phyloP scores from a whole-genome alignment of 2,329 filamentous ascomycete species.

The Rhynchosporium secalis region DNA sequence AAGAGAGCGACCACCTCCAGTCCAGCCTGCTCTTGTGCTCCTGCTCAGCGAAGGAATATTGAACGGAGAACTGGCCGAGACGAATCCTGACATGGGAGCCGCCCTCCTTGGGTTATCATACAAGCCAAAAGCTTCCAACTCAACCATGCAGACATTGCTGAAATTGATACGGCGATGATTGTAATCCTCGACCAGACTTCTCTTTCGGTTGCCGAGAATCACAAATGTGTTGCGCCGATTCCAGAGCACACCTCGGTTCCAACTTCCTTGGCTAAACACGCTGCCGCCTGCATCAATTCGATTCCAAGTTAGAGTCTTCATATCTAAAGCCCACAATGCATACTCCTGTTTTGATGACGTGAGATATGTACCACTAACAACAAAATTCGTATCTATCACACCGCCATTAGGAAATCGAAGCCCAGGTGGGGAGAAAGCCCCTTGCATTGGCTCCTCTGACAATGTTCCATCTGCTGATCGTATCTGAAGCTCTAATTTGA shows the following conservation, averaged over 20 bases:
- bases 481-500: slow-evolving; percentile 92
- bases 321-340: slow-evolving; percentile 90
- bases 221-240: slow-evolving; percentile 92
- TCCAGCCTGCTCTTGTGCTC: slow-evolving; percentile 57
- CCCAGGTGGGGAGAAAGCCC: slow-evolving; percentile 83
- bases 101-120: slow-evolving; percentile 90
- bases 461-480: slow-evolving; percentile 80
- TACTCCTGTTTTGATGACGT: slow-evolving; percentile 99
- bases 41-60: slow-evolving; percentile 50
- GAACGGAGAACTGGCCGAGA: slow-evolving; percentile 76
- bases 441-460: slow-evolving; percentile 85
- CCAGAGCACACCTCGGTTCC: slow-evolving; percentile 96
- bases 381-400: slow-evolving; percentile 92
- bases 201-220: slow-evolving; percentile 88
- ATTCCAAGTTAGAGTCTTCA: slow-evolving; percentile 87
- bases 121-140: slow-evolving; percentile 93
- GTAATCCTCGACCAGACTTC: slow-evolving; percentile 95
- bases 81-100: slow-evolving; percentile 76
- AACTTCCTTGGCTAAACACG: slow-evolving; percentile 95
- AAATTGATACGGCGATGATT: slow-evolving; percentile 98
- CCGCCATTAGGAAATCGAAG: slow-evolving; percentile 94
- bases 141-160: slow-evolving; percentile 93
- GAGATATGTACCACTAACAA: slow-evolving; percentile 95
- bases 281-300: slow-evolving; percentile 92
- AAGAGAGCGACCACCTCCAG: slow-evolving; percentile 74